Base-by-base conservation (phyloP, 441 rosid genomes). In the Populus hybrid region DNA sequence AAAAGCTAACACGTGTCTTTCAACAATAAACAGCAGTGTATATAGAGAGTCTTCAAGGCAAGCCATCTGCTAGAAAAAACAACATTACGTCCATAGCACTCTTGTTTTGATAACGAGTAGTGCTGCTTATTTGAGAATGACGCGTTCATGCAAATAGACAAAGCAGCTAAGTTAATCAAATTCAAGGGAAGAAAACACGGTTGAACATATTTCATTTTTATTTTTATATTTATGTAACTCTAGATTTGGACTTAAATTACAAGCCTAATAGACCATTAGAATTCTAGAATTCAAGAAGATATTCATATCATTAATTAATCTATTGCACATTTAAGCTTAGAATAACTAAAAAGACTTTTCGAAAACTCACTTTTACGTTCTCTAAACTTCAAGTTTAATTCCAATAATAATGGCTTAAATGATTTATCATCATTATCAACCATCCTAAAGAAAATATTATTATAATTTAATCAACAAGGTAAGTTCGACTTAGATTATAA, bases 1-100 rank as follows among this genome's bases (percentile, higher is more conserved):
- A 81, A 24, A 79, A 79, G 77, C 74, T 68, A 65, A 10, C 71
- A 77, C 84, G 80, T 85, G 80, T 77, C 61, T 83, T 76, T 26
- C 23, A 23, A 36, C 61, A 20, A 77, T 26, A 8, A 40, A 3
- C 6, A 20, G 21, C 40, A 16, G 23, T 38, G 6, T n/a, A 64
- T 71, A 42, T 74, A 73, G 21, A 53, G 21, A 16, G 38, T 16
- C 24, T 38, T n/a, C 1, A 71, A 3, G 34, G 75, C 50, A 68
- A 75, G 59, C 57, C 64, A 67, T 7, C n/a, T 6, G 34, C 36
- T 28, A 50, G 50, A 9, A n/a, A 35, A 46, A 12, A 14, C 57
- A 38, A 4, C 40, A 59, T 65, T 18, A 66, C 72, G 70, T 66
- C 78, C 76, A 67, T 77, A 77, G 77, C 65, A 35, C 57, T 12